These are phyloP conservation scores for carrot (Daucus carota) DNA, from an alignment of 129 eudicot genomes.

Conservation along the genomic window DNA sequence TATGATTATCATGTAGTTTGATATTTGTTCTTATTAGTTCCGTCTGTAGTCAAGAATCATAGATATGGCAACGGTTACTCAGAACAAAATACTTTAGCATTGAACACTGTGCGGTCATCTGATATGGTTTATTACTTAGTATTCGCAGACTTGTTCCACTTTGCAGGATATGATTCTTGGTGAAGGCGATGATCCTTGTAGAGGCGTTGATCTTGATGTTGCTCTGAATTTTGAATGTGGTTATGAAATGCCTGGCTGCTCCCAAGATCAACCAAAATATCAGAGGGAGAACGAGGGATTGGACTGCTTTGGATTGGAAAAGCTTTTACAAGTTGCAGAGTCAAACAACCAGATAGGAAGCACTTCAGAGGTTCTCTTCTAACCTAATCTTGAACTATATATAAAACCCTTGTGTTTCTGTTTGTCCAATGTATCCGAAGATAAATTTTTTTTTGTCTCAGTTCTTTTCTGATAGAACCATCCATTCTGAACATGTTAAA, in stretches of 20 bases:
- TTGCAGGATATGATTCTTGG: conserved; percentile 30
- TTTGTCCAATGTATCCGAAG: neutral
- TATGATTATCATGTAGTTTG: neutral
- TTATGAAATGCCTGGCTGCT: conserved; percentile 35
- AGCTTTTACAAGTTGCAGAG: conserved; percentile 38
- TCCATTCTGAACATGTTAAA: neutral
- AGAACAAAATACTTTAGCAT: neutral
- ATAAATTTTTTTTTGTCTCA: neutral
- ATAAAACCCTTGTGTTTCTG: conserved; percentile 2
- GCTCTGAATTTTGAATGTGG: conserved; percentile 35
- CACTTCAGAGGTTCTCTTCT: conserved; percentile 40
- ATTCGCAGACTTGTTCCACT: conserved; percentile 21
- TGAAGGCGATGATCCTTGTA: conserved; percentile 43
- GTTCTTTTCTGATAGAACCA: neutral
- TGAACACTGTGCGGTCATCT: neutral
- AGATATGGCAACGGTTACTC: neutral
- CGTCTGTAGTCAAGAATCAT: neutral
- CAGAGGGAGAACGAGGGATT: conserved; percentile 32
- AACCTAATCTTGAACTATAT: conserved; percentile 1
- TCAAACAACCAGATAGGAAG: conserved; percentile 45
- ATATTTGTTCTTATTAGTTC: neutral
- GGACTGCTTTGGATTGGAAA: conserved; percentile 40
- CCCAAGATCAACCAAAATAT: conserved; percentile 31
- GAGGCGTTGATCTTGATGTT: conserved; percentile 36
- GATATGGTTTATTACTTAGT: neutral